phyloP scores from a whole-genome alignment of 2,329 filamentous ascomycete species.

The Chrysosporium queenslandicum region DNA sequence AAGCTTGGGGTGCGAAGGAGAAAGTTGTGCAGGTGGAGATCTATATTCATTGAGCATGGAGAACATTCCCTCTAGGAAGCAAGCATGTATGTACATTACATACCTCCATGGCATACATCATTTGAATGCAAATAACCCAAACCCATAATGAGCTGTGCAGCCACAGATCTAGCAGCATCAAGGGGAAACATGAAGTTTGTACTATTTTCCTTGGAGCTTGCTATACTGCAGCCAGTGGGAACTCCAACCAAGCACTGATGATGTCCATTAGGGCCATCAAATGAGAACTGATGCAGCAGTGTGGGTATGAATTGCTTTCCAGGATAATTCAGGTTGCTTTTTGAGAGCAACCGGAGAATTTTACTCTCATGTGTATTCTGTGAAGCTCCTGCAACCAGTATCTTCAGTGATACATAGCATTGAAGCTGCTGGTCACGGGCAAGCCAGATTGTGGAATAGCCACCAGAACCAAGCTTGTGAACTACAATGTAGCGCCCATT shows the following conservation, averaged over 20 bases:
- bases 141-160: constrained; percentile 19
- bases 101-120: constrained; percentile 20
- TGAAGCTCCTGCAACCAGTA: constrained; percentile 15
- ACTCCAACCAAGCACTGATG: constrained; percentile 16
- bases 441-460: constrained; percentile 16
- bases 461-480: constrained; percentile 16
- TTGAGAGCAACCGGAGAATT: constrained; percentile 12
- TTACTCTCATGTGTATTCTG: constrained; percentile 9
- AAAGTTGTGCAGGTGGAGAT: constrained; percentile 19
- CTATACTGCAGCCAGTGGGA: constrained; percentile 15
- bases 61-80: not conserved
- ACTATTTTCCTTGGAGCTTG: constrained; percentile 17
- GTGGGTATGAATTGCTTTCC: constrained; percentile 10
- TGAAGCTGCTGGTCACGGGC: constrained; percentile 12
- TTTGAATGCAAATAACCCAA: constrained; percentile 19
- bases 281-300: constrained; percentile 14
- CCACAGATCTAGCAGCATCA: constrained; percentile 18
- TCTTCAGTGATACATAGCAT: constrained; percentile 21
- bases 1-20: constrained; percentile 17
- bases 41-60: constrained; percentile 14
- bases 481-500: constrained; percentile 16
- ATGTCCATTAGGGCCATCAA: constrained; percentile 17
- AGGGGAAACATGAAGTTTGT: constrained; percentile 19
- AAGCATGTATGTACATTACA: not conserved
- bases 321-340: not conserved